phyloP scores from a whole-genome alignment of 2,329 filamentous ascomycete species.

The Zymoseptoria pseudotritici region DNA sequence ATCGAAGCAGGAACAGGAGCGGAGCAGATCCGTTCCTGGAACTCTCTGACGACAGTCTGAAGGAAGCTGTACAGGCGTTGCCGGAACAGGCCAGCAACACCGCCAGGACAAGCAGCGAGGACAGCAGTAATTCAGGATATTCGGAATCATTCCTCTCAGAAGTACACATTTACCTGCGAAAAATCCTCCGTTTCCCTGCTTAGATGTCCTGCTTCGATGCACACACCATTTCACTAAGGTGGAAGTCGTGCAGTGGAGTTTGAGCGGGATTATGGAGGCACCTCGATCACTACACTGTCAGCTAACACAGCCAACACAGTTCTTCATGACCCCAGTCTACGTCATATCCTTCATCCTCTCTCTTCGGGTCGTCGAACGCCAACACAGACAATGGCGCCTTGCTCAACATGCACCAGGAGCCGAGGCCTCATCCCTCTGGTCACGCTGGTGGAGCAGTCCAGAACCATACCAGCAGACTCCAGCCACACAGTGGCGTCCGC shows the following conservation, averaged over 20 bases:
- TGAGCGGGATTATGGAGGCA: no score
- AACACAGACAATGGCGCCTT: slow-evolving; percentile 45
- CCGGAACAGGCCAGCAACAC: slow-evolving; percentile 3
- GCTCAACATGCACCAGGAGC: slow-evolving; percentile 30
- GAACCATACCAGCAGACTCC: slow-evolving; percentile 39
- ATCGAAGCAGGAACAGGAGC: slow-evolving; percentile 20
- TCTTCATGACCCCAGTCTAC: slow-evolving; percentile 55
- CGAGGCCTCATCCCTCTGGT: slow-evolving; percentile 29
- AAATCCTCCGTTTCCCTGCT: background rate
- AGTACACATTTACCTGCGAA: slow-evolving; percentile 6
- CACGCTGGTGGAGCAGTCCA: slow-evolving; percentile 31
- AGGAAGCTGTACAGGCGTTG: slow-evolving; percentile 16
- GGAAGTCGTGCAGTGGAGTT: no score
- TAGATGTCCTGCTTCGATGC: background rate
- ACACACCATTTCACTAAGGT: no score
- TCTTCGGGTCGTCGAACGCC: slow-evolving; percentile 54
- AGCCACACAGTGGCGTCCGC: slow-evolving; percentile 26
- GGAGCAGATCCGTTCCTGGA: slow-evolving; percentile 23
- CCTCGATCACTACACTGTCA: background rate
- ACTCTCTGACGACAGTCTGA: slow-evolving; percentile 22
- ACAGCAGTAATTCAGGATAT: slow-evolving; percentile 3
- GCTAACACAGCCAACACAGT: slow-evolving; percentile 11
- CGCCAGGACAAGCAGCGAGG: slow-evolving; percentile 3
- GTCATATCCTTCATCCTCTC: slow-evolving; percentile 60
- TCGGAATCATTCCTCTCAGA: slow-evolving; percentile 18